These are phyloP conservation scores for Chlamydomonas asymmetrica DNA, from an alignment of 139 green algal genomes.

Conservation along the genomic window DNA sequence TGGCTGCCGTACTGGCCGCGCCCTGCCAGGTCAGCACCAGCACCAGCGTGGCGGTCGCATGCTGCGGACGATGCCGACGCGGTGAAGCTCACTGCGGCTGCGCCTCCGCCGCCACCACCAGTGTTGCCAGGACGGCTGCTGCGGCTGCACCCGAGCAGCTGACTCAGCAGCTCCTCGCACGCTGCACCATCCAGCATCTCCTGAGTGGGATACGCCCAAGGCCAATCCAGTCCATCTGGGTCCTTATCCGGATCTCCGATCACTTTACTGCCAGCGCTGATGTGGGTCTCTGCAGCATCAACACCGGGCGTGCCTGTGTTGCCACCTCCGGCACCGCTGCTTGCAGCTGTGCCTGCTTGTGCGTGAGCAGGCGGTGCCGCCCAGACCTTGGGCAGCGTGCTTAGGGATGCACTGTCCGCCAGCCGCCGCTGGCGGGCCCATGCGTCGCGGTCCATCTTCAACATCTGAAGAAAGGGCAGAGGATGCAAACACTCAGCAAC, in stretches of 20 bases:
- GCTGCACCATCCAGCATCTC: too few relatives aligned
- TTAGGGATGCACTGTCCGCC: constrained; percentile 1
- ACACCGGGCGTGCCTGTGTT: not conserved
- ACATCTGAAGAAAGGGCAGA: constrained; percentile 3
- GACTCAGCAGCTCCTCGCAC: too few relatives aligned
- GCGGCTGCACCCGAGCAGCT: too few relatives aligned
- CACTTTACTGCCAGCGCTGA: not conserved
- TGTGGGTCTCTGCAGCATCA: not conserved
- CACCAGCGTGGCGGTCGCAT: not conserved
- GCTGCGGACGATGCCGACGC: too few relatives aligned
- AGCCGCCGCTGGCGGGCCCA: constrained; percentile 21
- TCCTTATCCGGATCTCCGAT: too few relatives aligned
- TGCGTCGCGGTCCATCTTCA: constrained; percentile 14
- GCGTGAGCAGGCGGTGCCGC: not conserved
- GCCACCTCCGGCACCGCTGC: not conserved
- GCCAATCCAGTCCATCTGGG: too few relatives aligned
- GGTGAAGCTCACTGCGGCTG: too few relatives aligned
- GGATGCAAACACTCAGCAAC: not conserved
- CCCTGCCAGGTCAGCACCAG: too few relatives aligned
- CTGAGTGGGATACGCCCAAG: too few relatives aligned
- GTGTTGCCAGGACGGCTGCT: too few relatives aligned
- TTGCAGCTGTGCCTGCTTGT: not conserved
- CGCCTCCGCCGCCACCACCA: too few relatives aligned
- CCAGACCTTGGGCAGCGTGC: constrained; percentile 4
- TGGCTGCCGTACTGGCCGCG: not conserved